Evolutionary conservation across 176 grass and related monocot genomes (phyloP), one percentile per base, ranked within the genome.

Genomic region (Oropetium thomaeum): DNA sequence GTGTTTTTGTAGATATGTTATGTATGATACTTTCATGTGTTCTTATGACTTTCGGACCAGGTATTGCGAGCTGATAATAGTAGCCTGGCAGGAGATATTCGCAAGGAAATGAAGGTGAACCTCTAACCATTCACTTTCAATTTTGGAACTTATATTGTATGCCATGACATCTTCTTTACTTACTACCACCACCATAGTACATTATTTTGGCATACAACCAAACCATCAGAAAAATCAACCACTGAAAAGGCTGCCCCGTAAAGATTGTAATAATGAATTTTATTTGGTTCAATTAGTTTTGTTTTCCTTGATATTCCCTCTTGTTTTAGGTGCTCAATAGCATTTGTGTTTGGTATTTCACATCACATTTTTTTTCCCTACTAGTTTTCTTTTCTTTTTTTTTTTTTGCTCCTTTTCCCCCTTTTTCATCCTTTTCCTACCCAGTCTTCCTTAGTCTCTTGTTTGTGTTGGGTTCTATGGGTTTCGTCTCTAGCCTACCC

Each of bases 51-150:
- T 78, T 45, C 5, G 77, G 32, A 71, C 58, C 75, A 98, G 95
- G 95, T 98, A 60, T 62, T 98, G 31, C 85, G 91, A 89, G 95
- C 85, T 26, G 95, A 98, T 85, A 98, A 98, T 87, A 92, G 90
- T 73, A 89, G 91, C 55, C 83, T 98, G 81, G 95, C 95, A 55
- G 92, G 86, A 75, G 95, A 98, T 40, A 98, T 98, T 76, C 95
- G 91, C 34, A 98, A 98, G 81, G 95, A 98, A 92, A 94, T 98
- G 91, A 98, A 94, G 86, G 86, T 89, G 82, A 74, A 35, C 4
- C 9, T 25, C n/a, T 51, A 76, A 65, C 15, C 20, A 42, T 41
- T 22, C 16, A 28, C 59, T 63, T 75, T 17, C 15, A 34, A 34
- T 27, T 59, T 61, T 45, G 1, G 44, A 39, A 79, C 14, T 59